These are phyloP conservation scores for Reticulascus tulasneorum DNA, from an alignment of 2,329 filamentous ascomycete species.

Conservation along the genomic window DNA sequence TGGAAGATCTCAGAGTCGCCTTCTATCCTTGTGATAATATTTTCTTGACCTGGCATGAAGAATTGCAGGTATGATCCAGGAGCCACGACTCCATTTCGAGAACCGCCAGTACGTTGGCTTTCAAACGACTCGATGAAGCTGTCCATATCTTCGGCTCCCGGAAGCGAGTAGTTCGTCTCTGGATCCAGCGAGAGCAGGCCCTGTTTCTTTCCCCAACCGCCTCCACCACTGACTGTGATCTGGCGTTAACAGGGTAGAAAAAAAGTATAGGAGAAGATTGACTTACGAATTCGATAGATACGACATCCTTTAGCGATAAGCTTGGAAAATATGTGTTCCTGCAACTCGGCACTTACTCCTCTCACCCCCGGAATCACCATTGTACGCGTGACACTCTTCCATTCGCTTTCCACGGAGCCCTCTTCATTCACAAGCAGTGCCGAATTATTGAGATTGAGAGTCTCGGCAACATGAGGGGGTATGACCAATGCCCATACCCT, in stretches of 20 bases:
- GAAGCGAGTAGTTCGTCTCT: constrained; percentile 48
- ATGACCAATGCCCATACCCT: constrained; percentile 72
- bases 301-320: constrained; percentile 24
- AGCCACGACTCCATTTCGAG: constrained; percentile 53
- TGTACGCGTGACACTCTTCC: no score
- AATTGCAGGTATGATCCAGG: constrained; percentile 66
- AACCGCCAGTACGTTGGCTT: constrained; percentile 20
- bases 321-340: constrained; percentile 2
- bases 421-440: no score
- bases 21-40: no score
- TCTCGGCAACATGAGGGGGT: constrained; percentile 32
- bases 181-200: constrained; percentile 77
- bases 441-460: background rate
- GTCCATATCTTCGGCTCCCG: constrained; percentile 42
- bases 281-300: constrained; percentile 42
- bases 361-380: no score
- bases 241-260: constrained; percentile 5
- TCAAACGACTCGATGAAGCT: constrained; percentile 39
- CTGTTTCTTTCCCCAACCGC: constrained; percentile 79
- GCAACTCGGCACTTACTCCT: constrained; percentile 6
- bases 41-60: constrained; percentile 45
- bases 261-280: background rate
- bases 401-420: constrained; percentile 7
- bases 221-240: constrained; percentile 69
- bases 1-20: no score